These are phyloP conservation scores for Coemansia sp. DNA, from an alignment of 192 early-diverging fungal genomes.

Conservation along the genomic window DNA sequence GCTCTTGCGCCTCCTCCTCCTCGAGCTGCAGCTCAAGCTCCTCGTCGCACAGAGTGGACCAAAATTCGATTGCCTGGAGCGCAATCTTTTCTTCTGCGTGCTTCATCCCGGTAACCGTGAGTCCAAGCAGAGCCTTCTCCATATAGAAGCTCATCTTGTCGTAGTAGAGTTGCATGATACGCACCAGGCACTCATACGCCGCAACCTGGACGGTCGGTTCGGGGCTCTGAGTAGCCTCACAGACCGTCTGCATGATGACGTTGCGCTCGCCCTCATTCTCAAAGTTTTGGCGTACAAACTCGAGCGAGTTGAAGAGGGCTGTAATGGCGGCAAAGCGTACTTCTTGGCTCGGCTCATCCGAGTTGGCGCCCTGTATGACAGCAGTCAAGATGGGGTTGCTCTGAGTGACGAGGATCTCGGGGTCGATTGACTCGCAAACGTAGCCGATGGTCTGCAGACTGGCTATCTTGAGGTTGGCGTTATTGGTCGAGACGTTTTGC, in stretches of 20 bases:
- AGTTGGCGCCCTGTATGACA: conserved; percentile 93
- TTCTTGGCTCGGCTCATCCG: conserved; percentile 86
- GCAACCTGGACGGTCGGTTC: conserved; percentile 79
- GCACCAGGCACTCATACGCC: conserved; percentile 95
- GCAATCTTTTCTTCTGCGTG: conserved; percentile 86
- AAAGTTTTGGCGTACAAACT: conserved; percentile 95
- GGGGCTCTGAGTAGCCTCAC: conserved; percentile 88
- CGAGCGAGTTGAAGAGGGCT: conserved; percentile 93
- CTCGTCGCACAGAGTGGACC: conserved; percentile 98
- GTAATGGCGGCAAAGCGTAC: conserved; percentile 88
- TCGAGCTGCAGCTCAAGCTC: conserved; percentile 80
- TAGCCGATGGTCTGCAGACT: conserved; percentile 92
- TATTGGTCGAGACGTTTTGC: conserved; percentile 73
- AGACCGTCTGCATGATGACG: conserved; percentile 98
- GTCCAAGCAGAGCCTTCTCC: conserved; percentile 92
- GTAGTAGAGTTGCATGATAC: conserved; percentile 97
- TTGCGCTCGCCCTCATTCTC: conserved; percentile 94
- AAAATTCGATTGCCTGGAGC: conserved; percentile 98
- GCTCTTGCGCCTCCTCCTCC: conserved; percentile 62
- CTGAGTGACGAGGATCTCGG: conserved; percentile 78
- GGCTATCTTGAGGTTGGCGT: conserved; percentile 73
- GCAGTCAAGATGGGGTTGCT: conserved; percentile 93
- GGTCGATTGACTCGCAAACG: conserved; percentile 88
- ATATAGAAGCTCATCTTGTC: conserved; percentile 96
- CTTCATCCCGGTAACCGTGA: conserved; percentile 94